Evolutionary conservation across 139 green algal species (phyloP).

Genomic region (Mesotaenium endlicherianum): DNA sequence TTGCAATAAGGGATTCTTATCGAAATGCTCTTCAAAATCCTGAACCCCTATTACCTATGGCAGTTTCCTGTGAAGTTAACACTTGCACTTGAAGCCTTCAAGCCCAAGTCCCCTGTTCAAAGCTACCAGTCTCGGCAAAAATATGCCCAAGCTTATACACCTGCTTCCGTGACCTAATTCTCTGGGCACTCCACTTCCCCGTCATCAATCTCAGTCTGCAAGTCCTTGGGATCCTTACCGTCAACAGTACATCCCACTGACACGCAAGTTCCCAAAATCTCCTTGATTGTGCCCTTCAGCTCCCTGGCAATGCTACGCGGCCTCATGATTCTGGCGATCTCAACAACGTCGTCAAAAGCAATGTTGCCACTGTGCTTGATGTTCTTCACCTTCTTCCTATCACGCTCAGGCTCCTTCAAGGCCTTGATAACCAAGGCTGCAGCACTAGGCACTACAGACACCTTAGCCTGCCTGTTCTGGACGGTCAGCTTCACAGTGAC

Average conservation of each 20-base stretch:
- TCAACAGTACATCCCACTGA: constrained; percentile 98
- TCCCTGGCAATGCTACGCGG: constrained; percentile 84
- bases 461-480: constrained; percentile 97
- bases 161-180: constrained; percentile 2
- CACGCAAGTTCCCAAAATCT: constrained; percentile 95
- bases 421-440: constrained; percentile 97
- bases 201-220: constrained; percentile 78
- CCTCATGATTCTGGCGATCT: constrained; percentile 94
- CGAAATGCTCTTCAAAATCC: no score
- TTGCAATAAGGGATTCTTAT: no score
- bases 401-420: constrained; percentile 68
- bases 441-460: constrained; percentile 93
- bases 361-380: constrained; percentile 97
- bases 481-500: constrained; percentile 98
- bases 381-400: constrained; percentile 85
- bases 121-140: no score
- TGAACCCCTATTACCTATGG: no score
- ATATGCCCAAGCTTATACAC: no score
- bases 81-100: no score
- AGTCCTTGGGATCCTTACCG: constrained; percentile 82
- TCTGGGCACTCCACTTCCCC: constrained; percentile 47
- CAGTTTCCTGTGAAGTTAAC: no score
- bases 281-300: constrained; percentile 92
- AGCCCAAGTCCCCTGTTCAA: no score
- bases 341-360: constrained; percentile 88